Conservation (phyloP, 495 filamentous ascomycete genomes). For the Podospora pseudoanserina region DNA sequence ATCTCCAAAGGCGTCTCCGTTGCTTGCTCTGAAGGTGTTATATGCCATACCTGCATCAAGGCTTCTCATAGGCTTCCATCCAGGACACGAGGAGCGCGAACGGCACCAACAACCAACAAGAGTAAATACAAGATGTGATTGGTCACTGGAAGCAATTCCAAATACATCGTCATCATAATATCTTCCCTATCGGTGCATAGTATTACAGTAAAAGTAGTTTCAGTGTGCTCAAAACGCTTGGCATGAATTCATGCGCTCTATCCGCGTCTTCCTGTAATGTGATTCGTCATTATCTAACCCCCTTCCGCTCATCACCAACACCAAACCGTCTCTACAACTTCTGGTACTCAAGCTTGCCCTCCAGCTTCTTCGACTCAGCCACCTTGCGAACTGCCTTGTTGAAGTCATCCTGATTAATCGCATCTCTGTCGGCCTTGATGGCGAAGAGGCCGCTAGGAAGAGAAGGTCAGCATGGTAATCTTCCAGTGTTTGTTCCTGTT, state of each 20-base stretch:
- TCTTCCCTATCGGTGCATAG: not conserved
- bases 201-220: not conserved
- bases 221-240: not conserved
- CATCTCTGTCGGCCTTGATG: slow-evolving; percentile 94
- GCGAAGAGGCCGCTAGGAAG: slow-evolving; percentile 77
- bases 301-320: not conserved
- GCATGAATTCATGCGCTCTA: not conserved
- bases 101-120: not conserved
- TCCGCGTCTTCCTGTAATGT: not conserved
- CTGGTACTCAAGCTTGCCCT: slow-evolving; percentile 96
- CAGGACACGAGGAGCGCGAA: too few relatives aligned
- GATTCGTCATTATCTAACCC: not conserved
- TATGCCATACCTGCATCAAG: not conserved
- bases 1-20: too few relatives aligned
- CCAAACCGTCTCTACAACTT: slow-evolving; percentile 63
- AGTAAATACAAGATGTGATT: too few relatives aligned
- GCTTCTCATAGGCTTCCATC: not conserved
- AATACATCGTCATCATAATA: not conserved
- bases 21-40: not conserved
- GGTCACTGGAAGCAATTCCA: too few relatives aligned
- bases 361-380: slow-evolving; percentile 94
- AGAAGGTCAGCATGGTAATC: slow-evolving; percentile 26
- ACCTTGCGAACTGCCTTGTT: slow-evolving; percentile 98
- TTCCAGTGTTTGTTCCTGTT: slow-evolving; percentile 4
- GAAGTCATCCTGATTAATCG: slow-evolving; percentile 97